A percentile compares a stretch with the other conserved stretches of the same genome.
Evolutionary conservation across 768 basidiomycete species (phyloP).

Genomic region (Mycena venus): DNA sequence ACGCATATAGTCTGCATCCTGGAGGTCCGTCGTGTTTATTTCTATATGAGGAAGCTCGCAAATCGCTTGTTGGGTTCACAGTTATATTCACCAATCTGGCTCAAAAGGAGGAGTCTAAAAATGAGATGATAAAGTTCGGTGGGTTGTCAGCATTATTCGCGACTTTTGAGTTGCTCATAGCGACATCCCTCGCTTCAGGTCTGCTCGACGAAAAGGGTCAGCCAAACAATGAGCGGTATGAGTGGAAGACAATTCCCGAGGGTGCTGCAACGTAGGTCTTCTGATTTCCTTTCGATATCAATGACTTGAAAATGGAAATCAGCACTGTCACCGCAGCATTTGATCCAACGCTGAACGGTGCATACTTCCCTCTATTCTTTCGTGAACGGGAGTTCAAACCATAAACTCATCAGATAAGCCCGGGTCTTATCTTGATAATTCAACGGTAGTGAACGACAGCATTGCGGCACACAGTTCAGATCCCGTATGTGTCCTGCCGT

Average conservation of each 20-base stretch:
- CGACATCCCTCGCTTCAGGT: too few species aligned
- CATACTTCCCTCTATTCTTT: neutral
- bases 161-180: neutral
- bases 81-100: neutral
- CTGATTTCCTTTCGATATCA: neutral
- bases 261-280: slow-evolving; percentile 17
- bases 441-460: neutral
- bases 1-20: slow-evolving; percentile 23
- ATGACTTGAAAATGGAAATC: neutral
- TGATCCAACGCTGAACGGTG: neutral
- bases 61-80: too few species aligned
- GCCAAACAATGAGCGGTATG: neutral
- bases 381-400: neutral
- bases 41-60: neutral
- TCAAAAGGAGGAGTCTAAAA: neutral
- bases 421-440: slow-evolving; percentile 10
- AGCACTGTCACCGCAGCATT: slow-evolving; percentile 2
- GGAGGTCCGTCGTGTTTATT: neutral
- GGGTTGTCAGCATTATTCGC: neutral
- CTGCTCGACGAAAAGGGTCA: neutral
- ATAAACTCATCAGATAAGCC: neutral
- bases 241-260: slow-evolving; percentile 19
- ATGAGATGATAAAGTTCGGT: neutral
- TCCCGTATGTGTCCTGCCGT: neutral
- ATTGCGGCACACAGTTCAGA: neutral